Percentiles rank a stretch among this genome's conserved stretches.
Conservation (phyloP, 805 yeast species). For the Scheffersomyces spartinae region DNA sequence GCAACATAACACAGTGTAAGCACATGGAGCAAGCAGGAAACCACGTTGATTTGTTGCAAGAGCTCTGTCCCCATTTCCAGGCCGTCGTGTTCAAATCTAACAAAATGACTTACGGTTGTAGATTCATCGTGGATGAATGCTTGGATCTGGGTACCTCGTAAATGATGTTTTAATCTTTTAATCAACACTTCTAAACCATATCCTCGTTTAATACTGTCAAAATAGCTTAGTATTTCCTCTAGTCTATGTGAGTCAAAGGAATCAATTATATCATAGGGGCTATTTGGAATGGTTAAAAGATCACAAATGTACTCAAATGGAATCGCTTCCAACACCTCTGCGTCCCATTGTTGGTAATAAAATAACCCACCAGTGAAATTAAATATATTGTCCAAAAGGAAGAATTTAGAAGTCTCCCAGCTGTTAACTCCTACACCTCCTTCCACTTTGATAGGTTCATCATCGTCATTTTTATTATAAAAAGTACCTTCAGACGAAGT, state of each 20-base stretch:
- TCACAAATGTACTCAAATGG: constrained; percentile 34
- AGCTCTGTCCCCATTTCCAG: constrained; percentile 18
- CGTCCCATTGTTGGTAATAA: constrained; percentile 39
- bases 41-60: constrained; percentile 21
- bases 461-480: constrained; percentile 31
- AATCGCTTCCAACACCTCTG: constrained; percentile 24
- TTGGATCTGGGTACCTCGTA: constrained; percentile 18
- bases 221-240: constrained; percentile 41
- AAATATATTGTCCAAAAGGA: constrained; percentile 38
- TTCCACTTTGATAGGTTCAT: constrained; percentile 29
- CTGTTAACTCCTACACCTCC: constrained; percentile 26
- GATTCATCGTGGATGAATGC: constrained; percentile 17
- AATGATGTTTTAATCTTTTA: constrained; percentile 15
- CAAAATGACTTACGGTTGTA: constrained; percentile 18
- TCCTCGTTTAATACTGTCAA: constrained; percentile 43
- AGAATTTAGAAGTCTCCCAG: constrained; percentile 44
- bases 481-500: constrained; percentile 27
- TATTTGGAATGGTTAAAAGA: constrained; percentile 36
- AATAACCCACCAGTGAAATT: constrained; percentile 41
- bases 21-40: too few species aligned
- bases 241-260: constrained; percentile 44
- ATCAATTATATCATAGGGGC: constrained; percentile 50
- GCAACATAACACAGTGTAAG: too few species aligned
- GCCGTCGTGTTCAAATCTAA: constrained; percentile 15
- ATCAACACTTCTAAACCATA: constrained; percentile 33